A percentile compares a stretch with the other conserved stretches of the same genome.
phyloP scores from a whole-genome alignment of 306 rosid genomes.

The Castanea sativa region DNA sequence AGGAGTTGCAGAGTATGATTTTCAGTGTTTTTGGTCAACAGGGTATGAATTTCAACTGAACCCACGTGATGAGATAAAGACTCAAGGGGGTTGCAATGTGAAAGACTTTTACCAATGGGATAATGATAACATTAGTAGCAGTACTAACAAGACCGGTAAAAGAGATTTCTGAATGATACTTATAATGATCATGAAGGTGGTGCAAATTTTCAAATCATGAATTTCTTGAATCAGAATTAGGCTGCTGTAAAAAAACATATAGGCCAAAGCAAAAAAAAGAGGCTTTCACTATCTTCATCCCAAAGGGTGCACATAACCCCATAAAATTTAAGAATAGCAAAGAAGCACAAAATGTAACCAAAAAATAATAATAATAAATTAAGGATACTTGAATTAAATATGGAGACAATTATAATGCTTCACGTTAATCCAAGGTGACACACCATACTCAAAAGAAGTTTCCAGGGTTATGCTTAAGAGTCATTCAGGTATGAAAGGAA shows the following conservation, averaged over 20 bases:
- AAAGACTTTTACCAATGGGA: conserved; percentile 48
- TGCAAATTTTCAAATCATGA: conserved; percentile 36
- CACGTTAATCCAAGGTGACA: conserved; percentile 47
- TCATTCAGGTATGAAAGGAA: conserved; percentile 49
- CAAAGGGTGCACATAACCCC: conserved; percentile 39
- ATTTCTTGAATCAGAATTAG: conserved; percentile 43
- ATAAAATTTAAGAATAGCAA: conserved; percentile 40
- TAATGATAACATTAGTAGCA: conserved; percentile 46
- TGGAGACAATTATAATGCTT: conserved; percentile 32
- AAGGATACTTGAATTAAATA: conserved; percentile 32
- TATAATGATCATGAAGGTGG: conserved; percentile 45
- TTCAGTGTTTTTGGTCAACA: conserved; percentile 33
- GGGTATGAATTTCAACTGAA: conserved; percentile 56
- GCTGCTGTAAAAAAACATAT: conserved; percentile 34
- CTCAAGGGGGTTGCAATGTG: conserved; percentile 42
- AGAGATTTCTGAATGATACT: conserved; percentile 34
- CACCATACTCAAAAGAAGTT: conserved; percentile 29
- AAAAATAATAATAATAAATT: not conserved
- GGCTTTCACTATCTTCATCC: conserved; percentile 45
- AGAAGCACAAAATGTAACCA: conserved; percentile 32
- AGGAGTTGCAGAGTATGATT: conserved; percentile 58
- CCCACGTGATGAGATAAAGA: conserved; percentile 52
- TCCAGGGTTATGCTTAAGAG: conserved; percentile 29
- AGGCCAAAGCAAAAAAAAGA: conserved; percentile 37
- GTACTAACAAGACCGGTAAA: conserved; percentile 45